Percentiles rank a stretch among this genome's conserved stretches.
phyloP scores from a whole-genome alignment of 495 filamentous ascomycete genomes.

The Daldinia caldariorum region DNA sequence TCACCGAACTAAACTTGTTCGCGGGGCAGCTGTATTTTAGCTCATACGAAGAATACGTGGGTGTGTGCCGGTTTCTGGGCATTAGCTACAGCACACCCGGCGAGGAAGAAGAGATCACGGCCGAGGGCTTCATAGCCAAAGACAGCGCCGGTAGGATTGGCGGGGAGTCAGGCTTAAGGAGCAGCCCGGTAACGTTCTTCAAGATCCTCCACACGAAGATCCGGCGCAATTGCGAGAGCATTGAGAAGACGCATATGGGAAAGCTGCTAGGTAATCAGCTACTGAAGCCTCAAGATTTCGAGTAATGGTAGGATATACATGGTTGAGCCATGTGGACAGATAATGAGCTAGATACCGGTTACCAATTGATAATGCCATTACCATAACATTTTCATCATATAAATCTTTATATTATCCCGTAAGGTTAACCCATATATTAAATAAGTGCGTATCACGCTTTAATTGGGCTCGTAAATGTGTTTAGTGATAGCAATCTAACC shows the following conservation, averaged over 20 bases:
- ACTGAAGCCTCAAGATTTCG: constrained; percentile 53
- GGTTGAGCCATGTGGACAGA: neutral
- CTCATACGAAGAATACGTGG: constrained; percentile 62
- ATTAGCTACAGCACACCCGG: constrained; percentile 46
- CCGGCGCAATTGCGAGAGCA: constrained; percentile 59
- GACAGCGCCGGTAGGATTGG: constrained; percentile 33
- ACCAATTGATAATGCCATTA: neutral
- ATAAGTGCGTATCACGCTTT: too few relatives aligned
- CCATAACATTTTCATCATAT: too few relatives aligned
- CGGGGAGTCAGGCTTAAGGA: constrained; percentile 50
- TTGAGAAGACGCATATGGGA: constrained; percentile 66
- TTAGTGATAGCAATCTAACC: too few relatives aligned
- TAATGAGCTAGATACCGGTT: neutral
- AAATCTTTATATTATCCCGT: too few relatives aligned
- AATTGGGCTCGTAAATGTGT: too few relatives aligned
- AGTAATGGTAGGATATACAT: neutral
- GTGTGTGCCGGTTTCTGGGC: constrained; percentile 64
- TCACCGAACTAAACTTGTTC: constrained; percentile 70
- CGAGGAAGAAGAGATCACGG: constrained; percentile 49
- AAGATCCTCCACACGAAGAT: constrained; percentile 60
- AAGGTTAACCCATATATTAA: too few relatives aligned
- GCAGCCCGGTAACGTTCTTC: constrained; percentile 66
- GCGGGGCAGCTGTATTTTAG: constrained; percentile 72
- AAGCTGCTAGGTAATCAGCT: constrained; percentile 53
- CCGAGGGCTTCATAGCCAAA: constrained; percentile 57